phyloP scores from a whole-genome alignment of 192 early-diverging fungal genomes.

The Rhizophagus clarus region DNA sequence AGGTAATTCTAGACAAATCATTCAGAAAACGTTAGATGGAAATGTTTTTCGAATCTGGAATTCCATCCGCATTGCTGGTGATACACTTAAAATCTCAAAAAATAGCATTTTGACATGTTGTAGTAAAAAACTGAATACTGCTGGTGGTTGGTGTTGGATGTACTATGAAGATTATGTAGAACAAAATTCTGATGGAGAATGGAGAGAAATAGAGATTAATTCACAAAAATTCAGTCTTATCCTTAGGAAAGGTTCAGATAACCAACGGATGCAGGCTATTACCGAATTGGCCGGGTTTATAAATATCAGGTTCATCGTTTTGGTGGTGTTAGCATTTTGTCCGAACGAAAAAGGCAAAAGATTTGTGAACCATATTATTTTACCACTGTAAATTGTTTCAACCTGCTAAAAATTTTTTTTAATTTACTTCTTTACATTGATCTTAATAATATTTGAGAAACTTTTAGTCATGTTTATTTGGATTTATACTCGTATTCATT shows the following conservation, averaged over 20 bases:
- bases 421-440: too few species aligned
- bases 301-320: slow-evolving; percentile 22
- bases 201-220: slow-evolving; percentile 15
- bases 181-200: slow-evolving; percentile 23
- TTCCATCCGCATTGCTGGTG: background rate
- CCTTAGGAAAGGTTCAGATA: slow-evolving; percentile 13
- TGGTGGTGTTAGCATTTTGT: background rate
- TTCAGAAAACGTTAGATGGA: slow-evolving; percentile 7
- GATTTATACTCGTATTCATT: too few species aligned
- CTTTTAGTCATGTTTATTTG: too few species aligned
- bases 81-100: slow-evolving; percentile 23
- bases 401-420: too few species aligned
- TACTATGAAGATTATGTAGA: slow-evolving; percentile 26
- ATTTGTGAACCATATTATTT: slow-evolving; percentile 16
- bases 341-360: background rate
- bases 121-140: slow-evolving; percentile 12
- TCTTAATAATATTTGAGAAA: too few species aligned
- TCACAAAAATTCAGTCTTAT: slow-evolving; percentile 23
- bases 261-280: slow-evolving; percentile 17
- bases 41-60: slow-evolving; percentile 21
- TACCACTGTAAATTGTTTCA: too few species aligned
- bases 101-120: slow-evolving; percentile 15
- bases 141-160: slow-evolving; percentile 7
- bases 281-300: background rate
- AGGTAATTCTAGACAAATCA: background rate